Conservation (phyloP, 2,329 filamentous ascomycete genomes). For the Talaromyces sp. region DNA sequence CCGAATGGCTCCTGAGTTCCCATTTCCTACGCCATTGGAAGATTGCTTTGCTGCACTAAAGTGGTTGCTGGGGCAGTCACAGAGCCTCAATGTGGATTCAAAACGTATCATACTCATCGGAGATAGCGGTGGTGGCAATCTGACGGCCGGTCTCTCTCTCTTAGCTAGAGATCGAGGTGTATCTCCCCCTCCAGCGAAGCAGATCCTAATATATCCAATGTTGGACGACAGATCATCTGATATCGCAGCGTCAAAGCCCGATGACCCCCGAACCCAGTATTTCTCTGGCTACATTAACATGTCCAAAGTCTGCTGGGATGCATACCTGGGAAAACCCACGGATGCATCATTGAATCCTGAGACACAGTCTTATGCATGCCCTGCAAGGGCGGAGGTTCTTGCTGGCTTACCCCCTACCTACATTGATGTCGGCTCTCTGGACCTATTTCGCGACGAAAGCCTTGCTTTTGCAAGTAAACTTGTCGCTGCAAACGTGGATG, state of each 20-base stretch:
- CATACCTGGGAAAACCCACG: background rate
- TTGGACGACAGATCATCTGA: conserved; percentile 7
- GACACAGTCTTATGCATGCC: background rate
- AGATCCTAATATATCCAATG: conserved; percentile 8
- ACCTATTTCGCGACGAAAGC: conserved; percentile 5
- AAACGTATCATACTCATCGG: background rate
- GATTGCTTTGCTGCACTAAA: conserved; percentile 4
- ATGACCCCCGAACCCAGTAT: background rate
- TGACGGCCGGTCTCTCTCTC: background rate
- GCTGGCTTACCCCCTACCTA: conserved; percentile 4
- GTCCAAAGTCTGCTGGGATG: background rate
- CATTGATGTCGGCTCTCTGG: conserved; percentile 8
- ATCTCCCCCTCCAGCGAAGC: background rate
- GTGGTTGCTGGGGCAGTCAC: background rate
- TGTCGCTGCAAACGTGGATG: conserved; percentile 11
- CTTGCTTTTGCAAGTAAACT: conserved; percentile 5
- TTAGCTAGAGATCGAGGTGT: conserved; percentile 10
- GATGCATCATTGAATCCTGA: background rate
- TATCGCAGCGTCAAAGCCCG: background rate
- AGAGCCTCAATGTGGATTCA: background rate
- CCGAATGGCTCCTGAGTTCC: conserved; percentile 8
- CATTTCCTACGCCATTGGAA: background rate
- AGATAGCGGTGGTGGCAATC: background rate
- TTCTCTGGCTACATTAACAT: background rate
- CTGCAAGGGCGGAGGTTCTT: conserved; percentile 1